These are phyloP conservation scores for Fremontodendron californicum DNA, from an alignment of 345 rosid species.

Conservation along the genomic window DNA sequence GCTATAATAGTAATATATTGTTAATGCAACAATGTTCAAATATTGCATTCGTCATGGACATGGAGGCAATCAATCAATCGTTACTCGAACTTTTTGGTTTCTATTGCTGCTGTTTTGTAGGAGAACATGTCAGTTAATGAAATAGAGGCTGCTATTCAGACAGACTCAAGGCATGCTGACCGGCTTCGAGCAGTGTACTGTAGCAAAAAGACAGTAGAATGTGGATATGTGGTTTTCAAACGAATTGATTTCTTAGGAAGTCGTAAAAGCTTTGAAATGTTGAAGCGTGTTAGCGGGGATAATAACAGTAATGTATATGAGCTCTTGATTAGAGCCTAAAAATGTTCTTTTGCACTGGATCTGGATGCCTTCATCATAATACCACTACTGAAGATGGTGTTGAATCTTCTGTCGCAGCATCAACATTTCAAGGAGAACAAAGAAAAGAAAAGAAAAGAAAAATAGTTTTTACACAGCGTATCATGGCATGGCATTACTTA, in stretches of 20 bases:
- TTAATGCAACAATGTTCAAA: background rate
- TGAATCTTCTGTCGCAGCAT: background rate
- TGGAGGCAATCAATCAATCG: background rate
- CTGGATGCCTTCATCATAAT: background rate
- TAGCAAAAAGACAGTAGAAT: conserved; percentile 48
- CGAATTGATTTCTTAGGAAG: conserved; percentile 79
- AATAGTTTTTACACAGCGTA: background rate
- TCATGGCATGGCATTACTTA: too few relatives aligned
- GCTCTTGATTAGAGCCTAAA: conserved; percentile 74
- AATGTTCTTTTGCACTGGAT: background rate
- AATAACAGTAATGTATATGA: conserved; percentile 74
- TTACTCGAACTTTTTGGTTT: too few relatives aligned
- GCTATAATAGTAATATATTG: background rate
- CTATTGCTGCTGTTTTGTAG: conserved; percentile 26
- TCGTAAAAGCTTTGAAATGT: conserved; percentile 69
- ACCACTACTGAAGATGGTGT: background rate
- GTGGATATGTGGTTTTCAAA: conserved; percentile 46
- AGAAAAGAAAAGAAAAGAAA: background rate
- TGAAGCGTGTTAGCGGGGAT: conserved; percentile 75
- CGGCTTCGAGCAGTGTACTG: conserved; percentile 60
- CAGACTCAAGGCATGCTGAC: conserved; percentile 84
- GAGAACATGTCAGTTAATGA: conserved; percentile 68
- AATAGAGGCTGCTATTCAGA: conserved; percentile 72
- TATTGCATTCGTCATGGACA: background rate
- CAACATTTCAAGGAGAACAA: background rate